These are phyloP conservation scores for Volvox carteri DNA, from an alignment of 163 green algal species.

Conservation along the genomic window DNA sequence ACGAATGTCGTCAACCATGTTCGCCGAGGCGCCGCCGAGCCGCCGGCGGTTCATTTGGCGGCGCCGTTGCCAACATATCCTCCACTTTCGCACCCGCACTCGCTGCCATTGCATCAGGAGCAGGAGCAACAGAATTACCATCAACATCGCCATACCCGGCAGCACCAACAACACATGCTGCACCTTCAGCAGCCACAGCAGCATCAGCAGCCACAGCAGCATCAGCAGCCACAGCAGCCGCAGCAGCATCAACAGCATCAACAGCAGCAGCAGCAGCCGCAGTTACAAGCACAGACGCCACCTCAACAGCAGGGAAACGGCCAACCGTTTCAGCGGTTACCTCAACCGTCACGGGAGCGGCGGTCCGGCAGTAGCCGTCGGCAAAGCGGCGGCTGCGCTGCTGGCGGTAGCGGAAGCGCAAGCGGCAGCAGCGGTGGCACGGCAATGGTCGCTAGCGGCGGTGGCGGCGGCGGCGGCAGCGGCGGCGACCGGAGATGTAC, in stretches of 20 bases:
- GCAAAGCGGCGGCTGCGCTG: not conserved
- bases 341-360: not conserved
- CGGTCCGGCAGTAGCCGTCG: not conserved
- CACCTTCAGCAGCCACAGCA: too few relatives aligned
- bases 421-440: not conserved
- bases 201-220: not conserved
- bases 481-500: not conserved
- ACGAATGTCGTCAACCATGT: too few relatives aligned
- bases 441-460: not conserved
- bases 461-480: too few relatives aligned
- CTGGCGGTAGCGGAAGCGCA: conserved; percentile 1
- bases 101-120: not conserved
- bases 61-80: not conserved
- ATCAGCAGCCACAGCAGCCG: too few relatives aligned
- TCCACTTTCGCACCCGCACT: not conserved
- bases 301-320: not conserved
- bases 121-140: not conserved
- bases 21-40: too few relatives aligned
- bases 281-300: not conserved
- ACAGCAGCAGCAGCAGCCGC: not conserved
- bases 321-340: not conserved
- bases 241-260: not conserved
- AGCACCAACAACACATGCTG: not conserved
- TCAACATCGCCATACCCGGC: not conserved
- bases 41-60: not conserved